phyloP scores from a whole-genome alignment of 441 rosid species.

The Omphalea diandra region DNA sequence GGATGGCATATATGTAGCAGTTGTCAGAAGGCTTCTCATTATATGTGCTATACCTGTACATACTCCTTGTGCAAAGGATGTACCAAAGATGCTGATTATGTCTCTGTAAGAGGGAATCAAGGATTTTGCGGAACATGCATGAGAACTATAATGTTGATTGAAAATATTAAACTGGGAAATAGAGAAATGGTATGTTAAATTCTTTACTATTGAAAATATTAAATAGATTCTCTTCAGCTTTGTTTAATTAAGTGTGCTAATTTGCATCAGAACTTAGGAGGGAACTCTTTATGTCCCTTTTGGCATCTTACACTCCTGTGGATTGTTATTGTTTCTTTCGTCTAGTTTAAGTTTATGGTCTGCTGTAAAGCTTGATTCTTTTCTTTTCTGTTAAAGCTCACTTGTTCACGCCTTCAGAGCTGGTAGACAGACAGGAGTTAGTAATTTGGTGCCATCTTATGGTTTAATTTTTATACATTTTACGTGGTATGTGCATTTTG shows the following conservation, averaged over 20 bases:
- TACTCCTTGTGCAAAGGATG: slow-evolving; percentile 96
- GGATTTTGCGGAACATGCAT: slow-evolving; percentile 93
- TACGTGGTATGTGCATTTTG: slow-evolving; percentile 21
- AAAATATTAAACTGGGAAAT: slow-evolving; percentile 50
- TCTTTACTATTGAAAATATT: no score
- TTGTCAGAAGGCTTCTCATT: slow-evolving; percentile 83
- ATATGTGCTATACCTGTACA: slow-evolving; percentile 98
- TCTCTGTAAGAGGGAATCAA: slow-evolving; percentile 68
- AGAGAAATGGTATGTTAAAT: slow-evolving; percentile 56
- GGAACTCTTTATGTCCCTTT: slow-evolving; percentile 14
- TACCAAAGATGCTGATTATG: slow-evolving; percentile 82
- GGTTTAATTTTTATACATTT: slow-evolving; percentile 1
- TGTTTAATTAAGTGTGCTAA: slow-evolving; percentile 11
- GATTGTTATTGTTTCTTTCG: slow-evolving; percentile 1
- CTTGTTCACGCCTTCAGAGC: slow-evolving; percentile 2
- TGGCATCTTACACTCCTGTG: slow-evolving; percentile 20
- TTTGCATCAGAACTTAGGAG: slow-evolving; percentile 15
- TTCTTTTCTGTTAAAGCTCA: slow-evolving; percentile 1
- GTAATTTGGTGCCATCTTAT: not conserved
- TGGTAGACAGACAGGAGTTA: not conserved
- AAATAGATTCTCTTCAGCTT: no score
- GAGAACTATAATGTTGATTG: slow-evolving; percentile 91
- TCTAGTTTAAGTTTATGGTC: not conserved
- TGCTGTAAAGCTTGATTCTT: slow-evolving; percentile 10
- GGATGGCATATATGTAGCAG: slow-evolving; percentile 98